Conservation (phyloP, 768 basidiomycete species). For the Hericium alpestre region DNA sequence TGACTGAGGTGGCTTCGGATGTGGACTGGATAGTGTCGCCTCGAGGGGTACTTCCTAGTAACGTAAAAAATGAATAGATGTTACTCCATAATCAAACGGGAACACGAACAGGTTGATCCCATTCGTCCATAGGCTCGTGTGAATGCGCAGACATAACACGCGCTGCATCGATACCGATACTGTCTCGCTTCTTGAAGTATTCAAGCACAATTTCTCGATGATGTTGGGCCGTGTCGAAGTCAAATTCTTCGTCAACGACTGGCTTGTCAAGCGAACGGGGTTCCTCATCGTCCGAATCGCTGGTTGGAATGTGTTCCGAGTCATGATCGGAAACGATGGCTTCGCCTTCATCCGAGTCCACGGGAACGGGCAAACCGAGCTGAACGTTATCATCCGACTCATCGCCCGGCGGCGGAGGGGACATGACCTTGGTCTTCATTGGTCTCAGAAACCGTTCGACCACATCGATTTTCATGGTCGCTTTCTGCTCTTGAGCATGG, state of each 20-base stretch:
- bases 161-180: slow-evolving; percentile 43
- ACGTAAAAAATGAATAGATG: neutral
- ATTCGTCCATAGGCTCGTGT: slow-evolving; percentile 28
- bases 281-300: slow-evolving; percentile 8
- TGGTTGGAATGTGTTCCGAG: neutral
- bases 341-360: slow-evolving; percentile 25
- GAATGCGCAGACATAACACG: slow-evolving; percentile 39
- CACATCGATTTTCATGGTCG: slow-evolving; percentile 58
- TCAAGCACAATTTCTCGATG: slow-evolving; percentile 68
- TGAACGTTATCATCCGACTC: slow-evolving; percentile 69
- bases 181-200: slow-evolving; percentile 52
- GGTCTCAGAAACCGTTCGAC: slow-evolving; percentile 47
- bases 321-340: slow-evolving; percentile 13
- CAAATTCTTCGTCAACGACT: slow-evolving; percentile 39
- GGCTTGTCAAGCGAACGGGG: slow-evolving; percentile 23
- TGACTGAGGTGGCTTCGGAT: slow-evolving; percentile 44
- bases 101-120: slow-evolving; percentile 33
- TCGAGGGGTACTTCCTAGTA: slow-evolving; percentile 35
- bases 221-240: slow-evolving; percentile 53
- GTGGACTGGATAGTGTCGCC: slow-evolving; percentile 26
- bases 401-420: slow-evolving; percentile 13
- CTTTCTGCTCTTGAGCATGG: slow-evolving; percentile 19
- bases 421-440: slow-evolving; percentile 16
- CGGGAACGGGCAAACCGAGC: slow-evolving; percentile 20
- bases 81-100: neutral